Conservation (phyloP, 176 grass and related monocot species). For the Rhynchospora pubera region DNA sequence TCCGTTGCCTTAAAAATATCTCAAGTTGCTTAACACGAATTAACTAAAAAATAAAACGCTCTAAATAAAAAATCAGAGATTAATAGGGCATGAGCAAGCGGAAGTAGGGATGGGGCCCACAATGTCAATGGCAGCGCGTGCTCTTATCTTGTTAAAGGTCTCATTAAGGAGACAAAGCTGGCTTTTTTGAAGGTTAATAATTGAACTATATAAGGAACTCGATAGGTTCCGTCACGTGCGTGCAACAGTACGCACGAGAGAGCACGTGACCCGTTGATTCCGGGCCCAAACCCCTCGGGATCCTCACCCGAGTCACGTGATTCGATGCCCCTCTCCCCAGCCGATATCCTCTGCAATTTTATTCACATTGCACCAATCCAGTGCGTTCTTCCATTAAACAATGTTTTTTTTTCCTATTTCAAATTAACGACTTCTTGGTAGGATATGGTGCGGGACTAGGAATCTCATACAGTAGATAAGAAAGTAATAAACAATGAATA, state of each 20-base stretch:
- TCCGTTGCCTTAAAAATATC: neutral
- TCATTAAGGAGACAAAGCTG: conserved; percentile 31
- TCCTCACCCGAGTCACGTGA: conserved; percentile 72
- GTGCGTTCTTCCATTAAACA: neutral
- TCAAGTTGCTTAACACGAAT: neutral
- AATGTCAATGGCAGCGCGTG: conserved; percentile 3
- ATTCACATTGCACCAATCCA: conserved; percentile 20
- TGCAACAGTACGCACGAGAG: conserved; percentile 46
- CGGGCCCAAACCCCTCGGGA: conserved; percentile 41
- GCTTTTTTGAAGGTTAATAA: conserved; percentile 23
- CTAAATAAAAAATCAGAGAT: neutral
- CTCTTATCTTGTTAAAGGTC: conserved; percentile 18
- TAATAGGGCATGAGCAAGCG: neutral
- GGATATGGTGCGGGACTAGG: neutral
- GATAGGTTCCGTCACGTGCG: conserved; percentile 38
- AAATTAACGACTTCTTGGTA: neutral
- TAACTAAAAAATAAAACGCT: neutral
- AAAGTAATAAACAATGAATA: neutral
- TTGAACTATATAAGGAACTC: conserved; percentile 12
- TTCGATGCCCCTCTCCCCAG: conserved; percentile 39
- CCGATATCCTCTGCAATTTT: neutral
- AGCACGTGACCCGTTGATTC: conserved; percentile 62
- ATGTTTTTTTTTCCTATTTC: neutral
- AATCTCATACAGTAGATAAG: neutral
- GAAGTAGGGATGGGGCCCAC: neutral